Evolutionary conservation across 345 rosid genomes (phyloP), one percentile per base, ranked within the genome.

Genomic region (Mallotus nudiflorus): DNA sequence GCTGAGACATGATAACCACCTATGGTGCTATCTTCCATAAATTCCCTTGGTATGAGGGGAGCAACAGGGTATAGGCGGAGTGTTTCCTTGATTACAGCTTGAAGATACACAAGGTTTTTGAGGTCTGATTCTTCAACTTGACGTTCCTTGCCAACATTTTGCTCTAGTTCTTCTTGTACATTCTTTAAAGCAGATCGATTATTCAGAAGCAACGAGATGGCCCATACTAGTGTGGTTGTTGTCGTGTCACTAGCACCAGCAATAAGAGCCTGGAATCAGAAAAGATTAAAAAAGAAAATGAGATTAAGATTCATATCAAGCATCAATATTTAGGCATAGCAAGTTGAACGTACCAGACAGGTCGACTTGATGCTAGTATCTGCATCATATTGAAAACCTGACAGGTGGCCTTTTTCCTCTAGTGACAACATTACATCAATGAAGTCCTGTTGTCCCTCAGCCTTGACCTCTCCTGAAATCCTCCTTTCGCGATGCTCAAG

Each of bases 11-110:
- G 62, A 71, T 84, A 86, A 51, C 85, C 89, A 0, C 66, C 68
- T 39, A 89, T 62, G 0, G 44, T 85, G 77, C 90, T 83, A 48
- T 87, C 89, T 60, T 82, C 82, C 73, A 56, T 62, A 35, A 85
- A 85, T 40, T 85, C 81, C 20, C 83, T 81, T 9, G 83, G 89
- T 5, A 86, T 69, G 16, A 87, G 80, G 8, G 96, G 91, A 7
- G 69, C 83, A 0, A 85, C 83, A 13, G 96, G 93, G 73, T 86
- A 84, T 19, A 90, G 57, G 13, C 91, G 75, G 35, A 88, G 70
- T 8, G 89, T 80, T 73, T 90, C 96, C 75, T 86, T 90, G 71
- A 85, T 28, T 27, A 86, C 77, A 8, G 96, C 90, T 66, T 85
- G 88, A 51, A 90, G 77, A 68, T 86, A 86, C 6, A 68, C 72